Evolutionary conservation across 768 basidiomycete species (phyloP).

Genomic region (Auricularia cornea): DNA sequence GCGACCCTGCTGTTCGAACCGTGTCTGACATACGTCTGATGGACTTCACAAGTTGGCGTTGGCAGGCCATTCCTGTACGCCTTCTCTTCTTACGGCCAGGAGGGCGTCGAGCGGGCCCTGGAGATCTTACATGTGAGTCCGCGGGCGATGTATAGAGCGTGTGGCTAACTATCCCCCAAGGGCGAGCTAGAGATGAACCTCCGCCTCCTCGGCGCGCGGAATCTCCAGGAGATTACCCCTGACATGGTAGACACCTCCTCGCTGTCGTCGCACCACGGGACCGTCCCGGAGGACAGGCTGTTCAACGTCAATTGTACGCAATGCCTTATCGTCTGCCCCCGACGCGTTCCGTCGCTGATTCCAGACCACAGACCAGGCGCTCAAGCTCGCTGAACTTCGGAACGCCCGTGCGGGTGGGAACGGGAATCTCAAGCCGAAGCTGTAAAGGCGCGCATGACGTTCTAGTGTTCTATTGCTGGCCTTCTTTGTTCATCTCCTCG

Average conservation of each 20-base stretch:
- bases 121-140: slow-evolving; percentile 39
- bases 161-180: slow-evolving; percentile 30
- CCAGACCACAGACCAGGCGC: not conserved
- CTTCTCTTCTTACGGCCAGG: slow-evolving; percentile 30
- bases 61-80: slow-evolving; percentile 37
- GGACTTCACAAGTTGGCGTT: slow-evolving; percentile 48
- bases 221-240: slow-evolving; percentile 68
- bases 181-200: slow-evolving; percentile 45
- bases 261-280: slow-evolving; percentile 53
- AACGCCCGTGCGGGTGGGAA: not conserved
- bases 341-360: too few relatives aligned
- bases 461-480: too few relatives aligned
- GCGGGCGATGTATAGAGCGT: not conserved
- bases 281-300: slow-evolving; percentile 65
- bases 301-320: slow-evolving; percentile 75
- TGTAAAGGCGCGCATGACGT: too few relatives aligned
- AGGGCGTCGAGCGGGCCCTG: slow-evolving; percentile 27
- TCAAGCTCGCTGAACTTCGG: not conserved
- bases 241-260: slow-evolving; percentile 85
- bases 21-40: not conserved
- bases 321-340: too few relatives aligned
- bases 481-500: too few relatives aligned
- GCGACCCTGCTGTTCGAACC: not conserved
- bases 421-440: not conserved
- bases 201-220: slow-evolving; percentile 65